Base-by-base conservation (phyloP, 331 rosid species). In the Quercus tomentella region DNA sequence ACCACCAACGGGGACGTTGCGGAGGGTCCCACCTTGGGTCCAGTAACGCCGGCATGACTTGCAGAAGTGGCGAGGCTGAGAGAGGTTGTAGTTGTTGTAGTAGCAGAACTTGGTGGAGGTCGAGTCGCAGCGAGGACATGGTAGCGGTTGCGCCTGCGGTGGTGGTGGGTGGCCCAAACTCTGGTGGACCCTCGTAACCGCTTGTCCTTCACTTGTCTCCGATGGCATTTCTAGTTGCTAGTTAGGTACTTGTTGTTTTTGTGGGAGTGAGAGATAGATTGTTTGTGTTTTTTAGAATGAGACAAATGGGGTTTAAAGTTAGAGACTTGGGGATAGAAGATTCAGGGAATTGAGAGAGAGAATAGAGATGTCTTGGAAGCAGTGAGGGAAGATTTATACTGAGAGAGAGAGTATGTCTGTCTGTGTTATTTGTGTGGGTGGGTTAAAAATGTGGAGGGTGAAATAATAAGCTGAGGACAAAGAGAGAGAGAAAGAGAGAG, bases 61-160 rank as follows among this genome's bases (percentile, higher is more conserved):
- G 78, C 92, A 89, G 85, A 82, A 84, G 78, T 89, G 90, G 87
- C 92, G 92, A 0, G 92, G 92, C 85, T 89, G 92, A 10, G 88
- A 75, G 73, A 87, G 86, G 77, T 87, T 89, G 83, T 89, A 89
- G 89, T 89, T 89, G 82, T 89, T 89, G 91, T 89, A 89, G 80
- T 89, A 89, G 74, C 92, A 89, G 80, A 89, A 89, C 81, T 89
- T 89, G 62, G 92, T 89, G 72, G 57, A 70, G 77, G 77, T 72
- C 23, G 92, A 89, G 49, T 82, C 84, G 68, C 92, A 89, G 56
- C 92, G 90, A 0, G 92, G 92, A 51, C 92, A 89, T 14, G 86
- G 89, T 11, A 87, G 83, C 0, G 89, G 83, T 0, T 87, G 89
- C 21, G 76, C 20, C 21, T 69, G 74, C 7, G 68, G 82, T 28